These are phyloP conservation scores for Shiraia sp. DNA, from an alignment of 2,329 filamentous ascomycete genomes.

Conservation along the genomic window DNA sequence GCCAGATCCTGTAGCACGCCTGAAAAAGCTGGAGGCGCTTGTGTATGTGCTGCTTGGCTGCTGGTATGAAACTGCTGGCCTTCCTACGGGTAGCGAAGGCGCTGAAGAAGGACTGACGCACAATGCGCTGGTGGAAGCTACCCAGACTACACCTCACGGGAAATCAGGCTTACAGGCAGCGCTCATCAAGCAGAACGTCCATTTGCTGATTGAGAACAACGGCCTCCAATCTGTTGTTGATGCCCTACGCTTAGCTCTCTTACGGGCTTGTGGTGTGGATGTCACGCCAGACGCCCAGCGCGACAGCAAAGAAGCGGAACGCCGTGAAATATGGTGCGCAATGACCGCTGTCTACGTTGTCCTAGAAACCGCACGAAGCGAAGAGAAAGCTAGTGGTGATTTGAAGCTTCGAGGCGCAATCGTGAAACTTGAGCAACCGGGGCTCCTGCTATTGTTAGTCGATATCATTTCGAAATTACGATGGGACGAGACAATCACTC, in stretches of 20 bases:
- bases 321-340: constrained; percentile 54
- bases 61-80: constrained; percentile 56
- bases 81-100: constrained; percentile 11
- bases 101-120: constrained; percentile 16
- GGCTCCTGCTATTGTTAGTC: constrained; percentile 72
- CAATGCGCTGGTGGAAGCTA: constrained; percentile 6
- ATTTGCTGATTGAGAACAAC: constrained; percentile 45
- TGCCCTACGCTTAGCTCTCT: constrained; percentile 40
- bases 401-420: constrained; percentile 53
- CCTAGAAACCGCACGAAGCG: constrained; percentile 49
- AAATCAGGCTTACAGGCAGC: constrained; percentile 48
- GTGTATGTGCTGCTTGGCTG: constrained; percentile 53
- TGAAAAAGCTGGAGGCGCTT: constrained; percentile 49
- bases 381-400: constrained; percentile 48
- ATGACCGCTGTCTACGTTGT: constrained; percentile 55
- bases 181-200: constrained; percentile 51
- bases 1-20: constrained; percentile 29
- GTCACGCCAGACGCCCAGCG: constrained; percentile 26
- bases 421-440: constrained; percentile 54
- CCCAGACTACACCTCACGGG: constrained; percentile 20
- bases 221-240: constrained; percentile 49
- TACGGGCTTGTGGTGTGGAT: constrained; percentile 36
- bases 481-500: constrained; percentile 63
- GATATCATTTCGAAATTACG: constrained; percentile 58
- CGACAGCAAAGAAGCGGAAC: constrained; percentile 44